phyloP scores from a whole-genome alignment of 768 basidiomycete genomes.

The Hebeloma cylindrosporum region DNA sequence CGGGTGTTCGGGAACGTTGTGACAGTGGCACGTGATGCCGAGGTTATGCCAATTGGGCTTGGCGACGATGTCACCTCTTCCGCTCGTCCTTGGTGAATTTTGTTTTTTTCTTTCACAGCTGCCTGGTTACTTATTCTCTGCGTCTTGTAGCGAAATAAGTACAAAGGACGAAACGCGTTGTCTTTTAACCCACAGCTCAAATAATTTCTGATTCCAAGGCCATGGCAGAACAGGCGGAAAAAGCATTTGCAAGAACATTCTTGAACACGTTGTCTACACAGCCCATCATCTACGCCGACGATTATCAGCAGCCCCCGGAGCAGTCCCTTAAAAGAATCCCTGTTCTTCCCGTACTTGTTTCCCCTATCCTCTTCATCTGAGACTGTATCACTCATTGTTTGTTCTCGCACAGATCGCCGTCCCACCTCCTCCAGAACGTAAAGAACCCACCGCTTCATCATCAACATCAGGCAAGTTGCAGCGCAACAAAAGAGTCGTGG shows the following conservation, averaged over 20 bases:
- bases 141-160: too few species aligned
- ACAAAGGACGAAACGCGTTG: too few species aligned
- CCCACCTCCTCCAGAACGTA: slow-evolving; percentile 59
- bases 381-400: not conserved
- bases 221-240: slow-evolving; percentile 52
- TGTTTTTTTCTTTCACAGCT: not conserved
- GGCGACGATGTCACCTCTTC: not conserved
- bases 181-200: not conserved
- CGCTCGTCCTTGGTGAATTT: not conserved
- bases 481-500: too few species aligned
- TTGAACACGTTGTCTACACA: slow-evolving; percentile 63
- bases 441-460: slow-evolving; percentile 26
- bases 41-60: slow-evolving; percentile 16
- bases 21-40: slow-evolving; percentile 2
- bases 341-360: slow-evolving; percentile 42
- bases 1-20: slow-evolving; percentile 7
- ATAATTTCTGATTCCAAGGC: not conserved
- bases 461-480: slow-evolving; percentile 25
- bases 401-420: slow-evolving; percentile 46
- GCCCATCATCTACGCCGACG: slow-evolving; percentile 67
- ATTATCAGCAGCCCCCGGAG: slow-evolving; percentile 73
- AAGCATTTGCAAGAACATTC: slow-evolving; percentile 66
- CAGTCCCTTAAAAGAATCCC: slow-evolving; percentile 70
- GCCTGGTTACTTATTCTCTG: too few species aligned
- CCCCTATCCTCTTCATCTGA: slow-evolving; percentile 1